A percentile compares a stretch with the other conserved stretches of the same genome.
These are phyloP conservation scores for Hemisphaericaspora nanyangensis DNA, from an alignment of 805 yeast genomes.

Conservation along the genomic window DNA sequence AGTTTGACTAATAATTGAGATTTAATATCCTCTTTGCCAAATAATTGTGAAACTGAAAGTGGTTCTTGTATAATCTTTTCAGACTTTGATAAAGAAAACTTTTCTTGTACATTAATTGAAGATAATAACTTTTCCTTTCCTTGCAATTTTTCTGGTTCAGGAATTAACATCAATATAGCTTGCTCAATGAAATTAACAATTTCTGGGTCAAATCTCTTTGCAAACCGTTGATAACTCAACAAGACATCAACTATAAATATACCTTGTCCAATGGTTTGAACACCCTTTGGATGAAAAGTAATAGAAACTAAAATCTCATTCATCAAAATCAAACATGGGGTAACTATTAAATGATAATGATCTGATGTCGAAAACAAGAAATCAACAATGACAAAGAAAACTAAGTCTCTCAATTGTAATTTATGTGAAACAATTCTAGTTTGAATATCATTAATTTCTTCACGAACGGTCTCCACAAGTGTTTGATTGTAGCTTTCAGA, in stretches of 20 bases:
- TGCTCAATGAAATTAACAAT: constrained; percentile 55
- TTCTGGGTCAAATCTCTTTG: constrained; percentile 85
- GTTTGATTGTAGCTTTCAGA: constrained; percentile 63
- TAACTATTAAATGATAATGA: constrained; percentile 86
- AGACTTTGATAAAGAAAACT: neutral
- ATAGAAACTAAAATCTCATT: constrained; percentile 52
- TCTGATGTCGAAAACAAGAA: constrained; percentile 88
- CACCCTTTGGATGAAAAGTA: constrained; percentile 16
- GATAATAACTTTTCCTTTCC: constrained; percentile 4
- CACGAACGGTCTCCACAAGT: constrained; percentile 61
- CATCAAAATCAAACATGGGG: constrained; percentile 75
- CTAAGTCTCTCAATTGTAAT: constrained; percentile 44
- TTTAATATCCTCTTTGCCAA: constrained; percentile 13
- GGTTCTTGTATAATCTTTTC: neutral
- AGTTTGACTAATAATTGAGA: constrained; percentile 32
- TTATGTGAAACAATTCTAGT: constrained; percentile 33
- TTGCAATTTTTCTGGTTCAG: constrained; percentile 24
- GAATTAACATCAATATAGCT: constrained; percentile 43
- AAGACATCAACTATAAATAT: constrained; percentile 62
- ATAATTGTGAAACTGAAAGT: constrained; percentile 1
- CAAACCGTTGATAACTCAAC: constrained; percentile 68
- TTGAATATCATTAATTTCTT: constrained; percentile 53
- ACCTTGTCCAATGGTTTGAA: constrained; percentile 52
- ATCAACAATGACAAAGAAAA: constrained; percentile 71
- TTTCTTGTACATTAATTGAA: constrained; percentile 6